These are phyloP conservation scores for Sugiyamaella sp. DNA, from an alignment of 1,139 yeast species.

Conservation along the genomic window DNA sequence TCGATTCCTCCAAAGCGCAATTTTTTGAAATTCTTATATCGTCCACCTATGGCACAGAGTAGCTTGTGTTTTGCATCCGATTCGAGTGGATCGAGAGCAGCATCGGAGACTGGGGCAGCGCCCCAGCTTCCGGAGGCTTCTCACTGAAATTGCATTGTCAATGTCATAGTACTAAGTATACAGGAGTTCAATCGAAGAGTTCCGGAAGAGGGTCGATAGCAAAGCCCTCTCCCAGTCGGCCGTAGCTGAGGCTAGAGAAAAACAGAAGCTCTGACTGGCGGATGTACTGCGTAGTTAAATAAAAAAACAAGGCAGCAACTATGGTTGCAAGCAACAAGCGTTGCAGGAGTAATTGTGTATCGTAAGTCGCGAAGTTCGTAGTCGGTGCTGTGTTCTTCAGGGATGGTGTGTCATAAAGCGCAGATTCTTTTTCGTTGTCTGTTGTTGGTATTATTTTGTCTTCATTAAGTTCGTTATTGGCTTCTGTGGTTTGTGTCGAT, in stretches of 20 bases:
- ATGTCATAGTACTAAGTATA: neutral
- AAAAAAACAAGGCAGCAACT: slow-evolving; percentile 3
- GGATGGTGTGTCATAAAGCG: neutral
- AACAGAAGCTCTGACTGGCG: slow-evolving; percentile 16
- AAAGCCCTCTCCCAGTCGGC: slow-evolving; percentile 19
- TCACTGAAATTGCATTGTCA: neutral
- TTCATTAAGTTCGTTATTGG: neutral
- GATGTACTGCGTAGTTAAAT: slow-evolving; percentile 19
- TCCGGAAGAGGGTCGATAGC: slow-evolving; percentile 20
- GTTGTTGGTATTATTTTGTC: neutral
- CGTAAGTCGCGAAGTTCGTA: neutral
- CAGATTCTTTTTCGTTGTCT: neutral
- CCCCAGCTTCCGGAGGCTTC: neutral
- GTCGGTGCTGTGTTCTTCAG: neutral
- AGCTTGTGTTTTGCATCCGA: neutral
- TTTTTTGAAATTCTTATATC: slow-evolving; percentile 1
- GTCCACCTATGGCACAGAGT: neutral
- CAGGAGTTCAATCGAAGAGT: slow-evolving; percentile 8
- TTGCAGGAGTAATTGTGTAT: neutral
- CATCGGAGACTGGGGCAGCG: neutral
- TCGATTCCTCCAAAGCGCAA: slow-evolving; percentile 20
- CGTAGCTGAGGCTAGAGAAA: slow-evolving; percentile 11
- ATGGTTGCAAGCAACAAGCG: neutral
- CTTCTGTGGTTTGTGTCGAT: slow-evolving; percentile 14
- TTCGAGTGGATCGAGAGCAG: neutral